Conservation (phyloP, 495 filamentous ascomycete species). For the Penicillium cinerascens region DNA sequence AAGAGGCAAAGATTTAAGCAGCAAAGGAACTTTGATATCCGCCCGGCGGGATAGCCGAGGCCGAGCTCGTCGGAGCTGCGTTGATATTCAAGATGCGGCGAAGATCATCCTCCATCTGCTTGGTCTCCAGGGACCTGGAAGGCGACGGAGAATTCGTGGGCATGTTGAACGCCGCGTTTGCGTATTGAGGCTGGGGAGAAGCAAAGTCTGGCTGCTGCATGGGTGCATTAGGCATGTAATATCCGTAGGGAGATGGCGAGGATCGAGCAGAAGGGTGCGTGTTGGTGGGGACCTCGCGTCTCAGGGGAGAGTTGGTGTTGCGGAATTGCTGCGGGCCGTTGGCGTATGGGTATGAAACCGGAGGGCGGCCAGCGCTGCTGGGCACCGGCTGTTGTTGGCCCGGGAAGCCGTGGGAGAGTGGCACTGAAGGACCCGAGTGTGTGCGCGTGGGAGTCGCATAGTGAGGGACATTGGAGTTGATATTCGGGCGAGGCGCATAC, state of each 20-base stretch:
- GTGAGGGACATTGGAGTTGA: conserved; percentile 25
- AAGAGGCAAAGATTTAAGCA: conserved; percentile 4
- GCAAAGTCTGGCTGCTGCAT: conserved; percentile 13
- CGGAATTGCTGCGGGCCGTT: conserved; percentile 18
- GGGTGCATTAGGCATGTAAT: conserved; percentile 4
- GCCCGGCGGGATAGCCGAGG: conserved; percentile 22
- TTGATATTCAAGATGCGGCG: conserved; percentile 53
- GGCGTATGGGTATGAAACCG: conserved; percentile 11
- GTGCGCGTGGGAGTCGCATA: conserved; percentile 39
- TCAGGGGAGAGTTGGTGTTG: conserved; percentile 21
- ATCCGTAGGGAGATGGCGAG: conserved; percentile 8
- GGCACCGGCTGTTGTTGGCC: conserved; percentile 10
- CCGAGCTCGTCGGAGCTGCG: conserved; percentile 15
- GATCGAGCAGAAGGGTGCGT: conserved; percentile 4
- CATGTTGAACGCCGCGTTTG: conserved; percentile 21
- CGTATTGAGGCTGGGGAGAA: conserved; percentile 24
- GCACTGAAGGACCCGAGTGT: conserved; percentile 34
- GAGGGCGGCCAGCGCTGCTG: conserved; percentile 13
- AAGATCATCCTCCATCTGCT: conserved; percentile 53
- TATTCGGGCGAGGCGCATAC: conserved; percentile 11
- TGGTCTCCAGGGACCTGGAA: conserved; percentile 33
- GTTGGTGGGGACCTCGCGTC: conserved; percentile 23
- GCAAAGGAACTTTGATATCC: conserved; percentile 41
- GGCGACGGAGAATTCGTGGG: conserved; percentile 24
- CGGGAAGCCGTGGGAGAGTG: conserved; percentile 16